Conservation (phyloP, 2,329 filamentous ascomycete genomes). For the Allantophomopsis cytisporea region DNA sequence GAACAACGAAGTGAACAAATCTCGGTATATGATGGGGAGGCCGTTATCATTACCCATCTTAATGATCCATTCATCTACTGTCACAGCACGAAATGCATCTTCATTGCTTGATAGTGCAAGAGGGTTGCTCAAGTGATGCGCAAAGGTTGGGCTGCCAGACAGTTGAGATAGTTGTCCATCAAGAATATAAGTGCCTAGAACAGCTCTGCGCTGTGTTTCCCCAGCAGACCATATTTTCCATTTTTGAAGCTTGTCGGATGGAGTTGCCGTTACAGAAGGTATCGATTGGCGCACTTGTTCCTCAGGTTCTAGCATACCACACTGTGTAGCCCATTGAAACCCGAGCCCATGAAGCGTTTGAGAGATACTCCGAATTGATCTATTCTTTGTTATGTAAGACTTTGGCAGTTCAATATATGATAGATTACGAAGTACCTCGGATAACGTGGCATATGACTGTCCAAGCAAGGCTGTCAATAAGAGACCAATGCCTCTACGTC, state of each 20-base stretch:
- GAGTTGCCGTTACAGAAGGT: constrained; percentile 18
- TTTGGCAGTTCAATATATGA: too few species aligned
- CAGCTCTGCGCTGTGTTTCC: constrained; percentile 27
- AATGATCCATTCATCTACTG: constrained; percentile 24
- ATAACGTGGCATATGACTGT: constrained; percentile 27
- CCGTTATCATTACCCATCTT: constrained; percentile 19
- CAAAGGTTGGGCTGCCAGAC: constrained; percentile 25
- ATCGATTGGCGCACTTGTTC: constrained; percentile 19
- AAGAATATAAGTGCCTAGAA: constrained; percentile 28
- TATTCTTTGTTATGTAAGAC: too few species aligned
- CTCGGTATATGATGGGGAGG: constrained; percentile 20
- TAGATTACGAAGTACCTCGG: constrained; percentile 15
- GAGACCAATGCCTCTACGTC: constrained; percentile 27
- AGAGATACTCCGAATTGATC: constrained; percentile 26
- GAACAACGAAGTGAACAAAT: constrained; percentile 25
- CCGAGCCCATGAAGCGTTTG: constrained; percentile 28
- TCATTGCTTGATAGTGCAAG: constrained; percentile 24
- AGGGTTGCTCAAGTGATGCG: constrained; percentile 26
- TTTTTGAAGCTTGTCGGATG: constrained; percentile 22
- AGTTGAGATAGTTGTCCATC: constrained; percentile 28
- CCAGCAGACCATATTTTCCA: constrained; percentile 27
- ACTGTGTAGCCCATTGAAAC: constrained; percentile 30
- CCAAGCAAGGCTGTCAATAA: constrained; percentile 26
- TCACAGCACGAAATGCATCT: constrained; percentile 23
- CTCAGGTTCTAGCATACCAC: constrained; percentile 25